Evolutionary conservation across 768 basidiomycete genomes (phyloP).

Genomic region (Mycena galericulata): DNA sequence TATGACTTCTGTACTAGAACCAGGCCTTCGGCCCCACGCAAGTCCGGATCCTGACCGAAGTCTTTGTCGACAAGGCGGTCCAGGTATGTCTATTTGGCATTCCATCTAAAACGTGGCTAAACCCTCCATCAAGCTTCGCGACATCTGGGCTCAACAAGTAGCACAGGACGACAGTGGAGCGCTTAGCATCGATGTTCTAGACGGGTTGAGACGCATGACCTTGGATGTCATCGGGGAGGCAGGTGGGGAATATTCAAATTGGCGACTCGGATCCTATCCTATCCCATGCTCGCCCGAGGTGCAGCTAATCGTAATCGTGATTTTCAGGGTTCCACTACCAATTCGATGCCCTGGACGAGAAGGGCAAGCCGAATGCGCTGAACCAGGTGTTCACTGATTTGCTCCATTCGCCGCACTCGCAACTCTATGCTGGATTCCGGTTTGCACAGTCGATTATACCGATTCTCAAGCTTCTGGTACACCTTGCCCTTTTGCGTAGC

Average conservation of each 20-base stretch:
- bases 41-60: constrained; percentile 51
- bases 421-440: constrained; percentile 18
- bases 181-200: constrained; percentile 45
- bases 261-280: not conserved
- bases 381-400: constrained; percentile 47
- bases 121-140: constrained; percentile 45
- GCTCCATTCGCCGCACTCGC: constrained; percentile 28
- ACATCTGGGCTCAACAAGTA: constrained; percentile 45
- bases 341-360: constrained; percentile 45
- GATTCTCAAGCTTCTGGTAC: constrained; percentile 41
- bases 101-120: not conserved
- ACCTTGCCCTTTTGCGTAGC: not conserved
- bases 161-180: constrained; percentile 28
- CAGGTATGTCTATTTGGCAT: constrained; percentile 39
- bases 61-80: constrained; percentile 51
- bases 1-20: constrained; percentile 44
- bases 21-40: constrained; percentile 59
- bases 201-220: constrained; percentile 50
- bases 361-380: constrained; percentile 44
- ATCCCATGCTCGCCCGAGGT: not conserved
- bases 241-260: constrained; percentile 39
- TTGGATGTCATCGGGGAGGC: constrained; percentile 58
- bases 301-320: too few relatives aligned
- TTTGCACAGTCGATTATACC: constrained; percentile 43
- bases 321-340: constrained; percentile 56